Conservation (phyloP, 225 moss, liverwort and hornwort genomes). For the Lunularia cruciata region DNA sequence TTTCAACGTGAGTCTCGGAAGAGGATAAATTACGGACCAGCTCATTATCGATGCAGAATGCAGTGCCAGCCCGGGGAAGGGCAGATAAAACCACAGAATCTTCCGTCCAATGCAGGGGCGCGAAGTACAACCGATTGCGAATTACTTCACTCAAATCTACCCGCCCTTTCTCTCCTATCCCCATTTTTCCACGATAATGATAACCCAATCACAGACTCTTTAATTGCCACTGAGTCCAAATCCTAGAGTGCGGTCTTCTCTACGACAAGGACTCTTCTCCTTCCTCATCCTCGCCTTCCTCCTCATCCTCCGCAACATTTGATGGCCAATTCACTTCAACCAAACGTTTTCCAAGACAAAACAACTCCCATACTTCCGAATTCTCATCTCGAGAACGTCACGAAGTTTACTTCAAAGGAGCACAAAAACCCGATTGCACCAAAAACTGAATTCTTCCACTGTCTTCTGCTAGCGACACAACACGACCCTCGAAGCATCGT, state of each 20-base stretch:
- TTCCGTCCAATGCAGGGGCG: slow-evolving; percentile 77
- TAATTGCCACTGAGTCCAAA: neutral
- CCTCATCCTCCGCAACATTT: neutral
- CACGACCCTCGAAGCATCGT: slow-evolving; percentile 6
- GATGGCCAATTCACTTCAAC: neutral
- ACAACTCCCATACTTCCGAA: neutral
- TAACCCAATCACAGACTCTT: neutral
- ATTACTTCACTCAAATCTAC: slow-evolving; percentile 87
- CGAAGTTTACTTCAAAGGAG: too few species aligned
- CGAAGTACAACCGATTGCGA: slow-evolving; percentile 84
- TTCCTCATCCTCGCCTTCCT: neutral
- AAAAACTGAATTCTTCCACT: neutral
- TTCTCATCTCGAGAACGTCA: too few species aligned
- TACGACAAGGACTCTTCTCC: neutral
- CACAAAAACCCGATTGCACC: neutral
- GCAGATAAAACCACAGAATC: slow-evolving; percentile 72
- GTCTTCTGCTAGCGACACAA: neutral
- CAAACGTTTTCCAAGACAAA: neutral
- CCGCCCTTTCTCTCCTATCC: slow-evolving; percentile 69
- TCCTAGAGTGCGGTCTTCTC: neutral
- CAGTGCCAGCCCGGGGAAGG: slow-evolving; percentile 67
- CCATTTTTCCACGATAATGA: slow-evolving; percentile 42
- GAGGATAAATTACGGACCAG: slow-evolving; percentile 50
- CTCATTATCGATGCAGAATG: slow-evolving; percentile 87
- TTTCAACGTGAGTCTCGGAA: neutral